Percentiles rank a stretch among this genome's conserved stretches.
Evolutionary conservation across 2,329 filamentous ascomycete species (phyloP).

Genomic region (Pseudonectria foliicola): DNA sequence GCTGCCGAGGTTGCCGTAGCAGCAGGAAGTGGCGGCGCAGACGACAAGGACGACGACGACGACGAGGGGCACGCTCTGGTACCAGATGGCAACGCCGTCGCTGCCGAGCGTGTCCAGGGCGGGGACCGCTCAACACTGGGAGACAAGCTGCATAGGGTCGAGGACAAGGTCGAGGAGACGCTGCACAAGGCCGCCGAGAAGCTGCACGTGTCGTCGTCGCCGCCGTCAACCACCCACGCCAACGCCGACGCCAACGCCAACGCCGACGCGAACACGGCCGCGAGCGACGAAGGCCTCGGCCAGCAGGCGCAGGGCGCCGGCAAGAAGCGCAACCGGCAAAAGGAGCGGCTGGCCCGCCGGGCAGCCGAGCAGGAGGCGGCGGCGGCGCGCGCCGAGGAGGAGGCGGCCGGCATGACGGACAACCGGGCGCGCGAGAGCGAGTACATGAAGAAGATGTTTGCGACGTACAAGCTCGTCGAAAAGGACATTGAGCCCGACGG

Average conservation of each 20-base stretch:
- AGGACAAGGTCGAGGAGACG: constrained; percentile 10
- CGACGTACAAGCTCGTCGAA: constrained; percentile 58
- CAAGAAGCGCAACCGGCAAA: constrained; percentile 85
- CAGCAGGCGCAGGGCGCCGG: constrained; percentile 18
- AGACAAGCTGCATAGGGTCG: not conserved
- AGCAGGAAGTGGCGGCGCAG: constrained; percentile 26
- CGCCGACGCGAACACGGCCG: not conserved
- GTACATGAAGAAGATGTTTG: constrained; percentile 63
- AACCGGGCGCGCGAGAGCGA: constrained; percentile 62
- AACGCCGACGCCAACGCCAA: too few species aligned
- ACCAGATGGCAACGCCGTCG: constrained; percentile 3
- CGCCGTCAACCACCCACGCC: too few species aligned
- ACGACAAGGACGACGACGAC: constrained; percentile 10
- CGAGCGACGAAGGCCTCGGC: constrained; percentile 1
- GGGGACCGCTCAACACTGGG: constrained; percentile 1
- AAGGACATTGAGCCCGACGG: constrained; percentile 82
- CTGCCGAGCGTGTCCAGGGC: constrained; percentile 10
- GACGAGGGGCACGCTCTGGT: constrained; percentile 10
- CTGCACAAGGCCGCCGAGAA: constrained; percentile 15
- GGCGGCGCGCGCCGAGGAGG: constrained; percentile 59
- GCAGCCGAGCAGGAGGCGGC: constrained; percentile 75
- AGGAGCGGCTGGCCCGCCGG: constrained; percentile 81
- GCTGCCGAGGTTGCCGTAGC: constrained; percentile 48
- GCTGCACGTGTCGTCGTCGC: constrained; percentile 10
- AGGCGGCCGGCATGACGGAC: constrained; percentile 70